phyloP scores from a whole-genome alignment of 2,329 filamentous ascomycete genomes.

The Chaetomiaceae sp. region DNA sequence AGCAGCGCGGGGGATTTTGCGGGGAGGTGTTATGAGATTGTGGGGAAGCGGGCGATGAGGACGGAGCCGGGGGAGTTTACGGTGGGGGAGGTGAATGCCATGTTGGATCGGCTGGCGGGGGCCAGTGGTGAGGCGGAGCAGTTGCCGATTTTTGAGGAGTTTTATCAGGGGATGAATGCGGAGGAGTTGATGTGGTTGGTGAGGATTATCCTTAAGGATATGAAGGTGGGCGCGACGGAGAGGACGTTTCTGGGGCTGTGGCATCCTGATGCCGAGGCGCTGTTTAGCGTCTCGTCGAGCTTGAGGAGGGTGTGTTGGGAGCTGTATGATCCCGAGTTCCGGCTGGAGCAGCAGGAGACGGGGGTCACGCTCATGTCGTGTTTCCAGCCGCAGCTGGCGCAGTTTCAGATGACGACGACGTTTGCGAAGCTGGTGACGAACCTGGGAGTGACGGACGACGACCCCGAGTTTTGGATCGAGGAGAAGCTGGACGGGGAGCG shows the following conservation, averaged over 20 bases:
- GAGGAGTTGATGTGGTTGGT: conserved; percentile 94
- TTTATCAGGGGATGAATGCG: conserved; percentile 88
- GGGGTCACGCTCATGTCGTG: conserved; percentile 84
- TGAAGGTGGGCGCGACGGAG: conserved; percentile 74
- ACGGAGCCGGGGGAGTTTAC: conserved; percentile 71
- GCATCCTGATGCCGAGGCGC: conserved; percentile 70
- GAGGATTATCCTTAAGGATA: conserved; percentile 80
- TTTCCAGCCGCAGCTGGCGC: conserved; percentile 92
- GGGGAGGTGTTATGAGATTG: conserved; percentile 78
- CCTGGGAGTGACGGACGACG: conserved; percentile 61
- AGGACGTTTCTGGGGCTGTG: conserved; percentile 80
- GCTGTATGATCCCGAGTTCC: conserved; percentile 66
- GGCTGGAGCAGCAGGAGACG: conserved; percentile 69
- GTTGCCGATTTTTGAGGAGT: conserved; percentile 71
- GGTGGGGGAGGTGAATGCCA: conserved; percentile 83
- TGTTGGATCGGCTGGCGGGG: conserved; percentile 72
- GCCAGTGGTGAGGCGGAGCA: conserved; percentile 81
- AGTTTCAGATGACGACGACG: conserved; percentile 75
- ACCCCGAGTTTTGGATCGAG: conserved; percentile 89
- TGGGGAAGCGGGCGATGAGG: conserved; percentile 77
- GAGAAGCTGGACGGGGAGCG: conserved; percentile 96
- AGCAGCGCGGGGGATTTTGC: conserved; percentile 86
- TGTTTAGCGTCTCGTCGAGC: conserved; percentile 90
- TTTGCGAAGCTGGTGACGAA: conserved; percentile 75
- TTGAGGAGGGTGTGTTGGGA: conserved; percentile 93